Base-by-base conservation (phyloP, 1,284 basidiomycete species). In the Naganishia liquefaciens region DNA sequence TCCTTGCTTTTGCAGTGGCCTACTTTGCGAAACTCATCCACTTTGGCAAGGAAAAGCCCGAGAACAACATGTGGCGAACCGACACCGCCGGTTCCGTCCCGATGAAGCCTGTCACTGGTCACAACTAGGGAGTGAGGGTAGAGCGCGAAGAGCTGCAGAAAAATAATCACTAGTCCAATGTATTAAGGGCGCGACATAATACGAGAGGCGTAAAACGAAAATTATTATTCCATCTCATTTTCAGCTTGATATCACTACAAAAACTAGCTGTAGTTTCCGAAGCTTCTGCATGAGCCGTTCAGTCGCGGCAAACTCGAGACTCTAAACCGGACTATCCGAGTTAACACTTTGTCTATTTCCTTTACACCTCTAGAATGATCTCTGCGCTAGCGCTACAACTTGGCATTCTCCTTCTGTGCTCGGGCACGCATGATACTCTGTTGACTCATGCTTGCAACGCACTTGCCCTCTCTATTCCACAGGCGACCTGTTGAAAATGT, bases 1-100 rank as follows among this genome's bases (percentile, higher is more conserved):
- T 60, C 23, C 57, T 60, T 46, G 44, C 47, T 9, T 23, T 60
- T 17, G 57, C 57, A 11, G 57, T 46, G 3, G 13, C 39, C 33
- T 60, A 60, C 57, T 60, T 60, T n/a, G 44, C 57, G 46, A 60
- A 60, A 23, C 44, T 60, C 5, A 23, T 60, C 23, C 57, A 60
- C 33, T 60, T 60, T 40, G 57, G 57, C 30, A 60, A 60, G 57
- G 25, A 13, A 27, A 57, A 44, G 42, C 43, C 57, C 21, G 57
- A 60, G 40, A 49, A 50, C 25, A 27, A 60, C 57, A 60, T 60
- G 57, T 60, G 57, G 57, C 57, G 57, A n/a, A 60, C 57, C 21
- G 46, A 50, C 37, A 60, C 57, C 11, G 50, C 19, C 15, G 57
- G 57, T 27, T 60, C 57, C 4, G 23, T 60, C 11, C 57, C 57